Conservation (phyloP, 306 rosid species). For the Medicago lupulina region DNA sequence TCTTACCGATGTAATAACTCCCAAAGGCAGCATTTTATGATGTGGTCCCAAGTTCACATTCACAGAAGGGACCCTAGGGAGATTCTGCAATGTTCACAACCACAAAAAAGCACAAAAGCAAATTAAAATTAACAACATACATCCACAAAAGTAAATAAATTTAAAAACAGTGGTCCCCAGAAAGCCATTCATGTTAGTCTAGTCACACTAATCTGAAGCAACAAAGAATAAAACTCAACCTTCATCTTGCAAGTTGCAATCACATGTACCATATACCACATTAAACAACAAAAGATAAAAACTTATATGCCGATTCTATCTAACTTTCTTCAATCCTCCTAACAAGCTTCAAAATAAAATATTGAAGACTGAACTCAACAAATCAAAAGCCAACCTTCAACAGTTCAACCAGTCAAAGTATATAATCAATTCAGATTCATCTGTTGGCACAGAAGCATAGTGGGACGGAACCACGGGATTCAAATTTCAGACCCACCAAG, state of each 20-base stretch:
- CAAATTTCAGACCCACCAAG: conserved; percentile 29
- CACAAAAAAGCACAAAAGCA: conserved; percentile 19
- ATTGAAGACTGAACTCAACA: not conserved
- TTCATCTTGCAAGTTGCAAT: not conserved
- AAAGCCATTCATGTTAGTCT: not conserved
- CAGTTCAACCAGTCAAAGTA: not conserved
- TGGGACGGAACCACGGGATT: not conserved
- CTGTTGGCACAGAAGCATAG: not conserved
- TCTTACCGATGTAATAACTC: conserved; percentile 76
- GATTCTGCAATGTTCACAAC: conserved; percentile 54
- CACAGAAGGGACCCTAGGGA: conserved; percentile 71
- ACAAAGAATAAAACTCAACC: conserved; percentile 7
- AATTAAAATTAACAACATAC: conserved; percentile 20
- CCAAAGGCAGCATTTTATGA: conserved; percentile 69
- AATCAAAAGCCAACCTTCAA: conserved; percentile 4
- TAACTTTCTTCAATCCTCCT: conserved; percentile 4
- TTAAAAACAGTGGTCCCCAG: conserved; percentile 1
- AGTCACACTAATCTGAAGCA: conserved; percentile 5
- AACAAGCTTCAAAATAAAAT: not conserved
- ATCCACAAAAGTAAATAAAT: conserved; percentile 7
- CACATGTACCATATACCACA: conserved; percentile 26
- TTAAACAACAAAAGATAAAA: conserved; percentile 8
- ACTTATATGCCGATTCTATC: not conserved
- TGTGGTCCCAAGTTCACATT: conserved; percentile 64
- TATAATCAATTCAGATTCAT: not conserved